Evolutionary conservation across 352 stramenopile species (phyloP).

Genomic region (Globisporangium barbulae): DNA sequence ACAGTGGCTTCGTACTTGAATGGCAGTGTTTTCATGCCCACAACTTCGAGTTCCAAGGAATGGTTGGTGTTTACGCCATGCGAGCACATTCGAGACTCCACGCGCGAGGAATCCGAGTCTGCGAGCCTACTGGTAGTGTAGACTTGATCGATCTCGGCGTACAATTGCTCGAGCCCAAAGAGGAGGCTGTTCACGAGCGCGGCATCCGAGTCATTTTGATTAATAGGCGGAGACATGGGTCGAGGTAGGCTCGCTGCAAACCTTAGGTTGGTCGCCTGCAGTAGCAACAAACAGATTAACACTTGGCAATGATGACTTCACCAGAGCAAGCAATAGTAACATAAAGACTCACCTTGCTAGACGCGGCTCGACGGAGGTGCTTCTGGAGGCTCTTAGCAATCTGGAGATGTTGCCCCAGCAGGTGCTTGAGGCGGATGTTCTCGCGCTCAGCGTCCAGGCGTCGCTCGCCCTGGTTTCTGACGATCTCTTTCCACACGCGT

Average conservation of each 20-base stretch:
- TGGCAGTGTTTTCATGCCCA: slow-evolving; percentile 9
- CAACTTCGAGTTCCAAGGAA: slow-evolving; percentile 1
- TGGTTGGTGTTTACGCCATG: background rate
- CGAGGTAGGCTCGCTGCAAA: background rate
- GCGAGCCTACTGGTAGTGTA: slow-evolving; percentile 24
- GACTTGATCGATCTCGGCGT: slow-evolving; percentile 30
- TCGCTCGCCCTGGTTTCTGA: background rate
- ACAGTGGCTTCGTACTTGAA: slow-evolving; percentile 1
- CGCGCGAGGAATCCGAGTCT: slow-evolving; percentile 15
- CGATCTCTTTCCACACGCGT: background rate
- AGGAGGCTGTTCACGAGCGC: slow-evolving; percentile 34
- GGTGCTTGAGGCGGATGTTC: background rate
- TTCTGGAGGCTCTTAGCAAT: background rate
- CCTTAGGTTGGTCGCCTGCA: background rate
- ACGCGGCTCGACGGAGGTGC: background rate
- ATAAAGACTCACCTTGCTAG: background rate
- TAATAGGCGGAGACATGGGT: background rate
- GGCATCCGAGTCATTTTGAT: slow-evolving; percentile 16
- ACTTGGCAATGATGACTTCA: background rate
- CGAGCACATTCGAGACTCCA: slow-evolving; percentile 25
- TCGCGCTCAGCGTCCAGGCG: background rate
- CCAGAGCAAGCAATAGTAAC: too few relatives aligned
- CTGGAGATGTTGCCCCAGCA: background rate
- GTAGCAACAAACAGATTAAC: background rate
- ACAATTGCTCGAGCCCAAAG: slow-evolving; percentile 26